Conservation (phyloP, 345 rosid species). For the Heritiera littoralis region DNA sequence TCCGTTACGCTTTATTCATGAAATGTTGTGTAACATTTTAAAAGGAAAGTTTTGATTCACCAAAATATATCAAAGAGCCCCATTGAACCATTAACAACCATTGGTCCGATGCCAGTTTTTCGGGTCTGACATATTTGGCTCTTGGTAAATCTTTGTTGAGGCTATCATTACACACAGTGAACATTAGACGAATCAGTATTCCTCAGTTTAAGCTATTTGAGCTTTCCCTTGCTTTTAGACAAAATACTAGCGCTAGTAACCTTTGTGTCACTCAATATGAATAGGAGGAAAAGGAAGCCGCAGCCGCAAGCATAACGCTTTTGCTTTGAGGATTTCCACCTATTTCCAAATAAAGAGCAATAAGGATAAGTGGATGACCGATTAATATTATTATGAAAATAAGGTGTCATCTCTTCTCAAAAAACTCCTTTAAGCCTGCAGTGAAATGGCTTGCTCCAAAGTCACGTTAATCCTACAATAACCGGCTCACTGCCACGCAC, state of each 20-base stretch:
- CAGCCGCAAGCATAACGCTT: background rate
- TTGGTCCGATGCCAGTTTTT: no score
- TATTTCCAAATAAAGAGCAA: background rate
- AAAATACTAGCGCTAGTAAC: no score
- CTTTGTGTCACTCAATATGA: no score
- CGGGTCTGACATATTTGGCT: no score
- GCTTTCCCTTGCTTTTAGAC: background rate
- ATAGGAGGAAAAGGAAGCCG: background rate
- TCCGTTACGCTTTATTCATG: no score
- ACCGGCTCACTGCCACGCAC: no score
- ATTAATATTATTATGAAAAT: background rate
- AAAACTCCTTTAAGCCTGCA: background rate
- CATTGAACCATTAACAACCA: no score
- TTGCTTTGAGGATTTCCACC: background rate
- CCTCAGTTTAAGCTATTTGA: background rate
- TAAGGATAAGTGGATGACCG: background rate
- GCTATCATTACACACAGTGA: no score
- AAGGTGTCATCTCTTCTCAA: background rate
- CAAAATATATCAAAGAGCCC: no score
- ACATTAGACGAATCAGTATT: background rate
- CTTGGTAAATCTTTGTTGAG: no score
- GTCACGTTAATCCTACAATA: background rate
- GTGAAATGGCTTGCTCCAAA: background rate
- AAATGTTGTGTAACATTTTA: no score
- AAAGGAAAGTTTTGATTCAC: no score